phyloP scores from a whole-genome alignment of 306 rosid species.

The Hylodesmum podocarpum region DNA sequence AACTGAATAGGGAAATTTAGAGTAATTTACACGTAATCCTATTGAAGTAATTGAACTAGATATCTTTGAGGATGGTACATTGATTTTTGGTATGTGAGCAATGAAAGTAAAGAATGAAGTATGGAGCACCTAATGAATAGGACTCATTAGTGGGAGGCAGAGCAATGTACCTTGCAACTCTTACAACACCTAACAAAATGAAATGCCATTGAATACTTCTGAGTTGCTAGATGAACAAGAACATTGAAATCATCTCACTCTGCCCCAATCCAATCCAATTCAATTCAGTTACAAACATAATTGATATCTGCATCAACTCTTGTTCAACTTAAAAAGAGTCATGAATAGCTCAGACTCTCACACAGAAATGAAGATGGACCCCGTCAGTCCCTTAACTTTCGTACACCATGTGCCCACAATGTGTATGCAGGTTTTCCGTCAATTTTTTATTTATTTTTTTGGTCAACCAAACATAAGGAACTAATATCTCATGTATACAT shows the following conservation, averaged over 20 bases:
- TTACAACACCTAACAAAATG: slow-evolving; percentile 39
- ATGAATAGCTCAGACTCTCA: neutral
- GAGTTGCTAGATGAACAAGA: neutral
- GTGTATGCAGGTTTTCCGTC: slow-evolving; percentile 22
- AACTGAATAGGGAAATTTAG: too few relatives aligned
- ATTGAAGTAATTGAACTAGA: too few relatives aligned
- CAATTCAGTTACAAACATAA: slow-evolving; percentile 28
- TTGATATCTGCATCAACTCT: slow-evolving; percentile 31
- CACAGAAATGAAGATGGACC: slow-evolving; percentile 22
- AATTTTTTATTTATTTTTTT: neutral
- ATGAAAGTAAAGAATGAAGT: neutral
- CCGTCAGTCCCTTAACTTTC: slow-evolving; percentile 5
- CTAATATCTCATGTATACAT: neutral
- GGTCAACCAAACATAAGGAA: neutral
- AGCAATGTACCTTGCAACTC: slow-evolving; percentile 15
- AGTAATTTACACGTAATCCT: too few relatives aligned
- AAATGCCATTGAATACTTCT: slow-evolving; percentile 28
- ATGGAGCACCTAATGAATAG: slow-evolving; percentile 7
- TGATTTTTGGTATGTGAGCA: neutral
- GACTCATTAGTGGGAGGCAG: too few relatives aligned
- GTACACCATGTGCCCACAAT: slow-evolving; percentile 31
- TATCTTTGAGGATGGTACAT: neutral
- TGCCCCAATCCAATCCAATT: slow-evolving; percentile 30
- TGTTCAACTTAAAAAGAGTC: slow-evolving; percentile 31
- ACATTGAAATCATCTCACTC: slow-evolving; percentile 8